Base-by-base conservation (phyloP, 164 flowering plant species). In the Saururus chinensis region DNA sequence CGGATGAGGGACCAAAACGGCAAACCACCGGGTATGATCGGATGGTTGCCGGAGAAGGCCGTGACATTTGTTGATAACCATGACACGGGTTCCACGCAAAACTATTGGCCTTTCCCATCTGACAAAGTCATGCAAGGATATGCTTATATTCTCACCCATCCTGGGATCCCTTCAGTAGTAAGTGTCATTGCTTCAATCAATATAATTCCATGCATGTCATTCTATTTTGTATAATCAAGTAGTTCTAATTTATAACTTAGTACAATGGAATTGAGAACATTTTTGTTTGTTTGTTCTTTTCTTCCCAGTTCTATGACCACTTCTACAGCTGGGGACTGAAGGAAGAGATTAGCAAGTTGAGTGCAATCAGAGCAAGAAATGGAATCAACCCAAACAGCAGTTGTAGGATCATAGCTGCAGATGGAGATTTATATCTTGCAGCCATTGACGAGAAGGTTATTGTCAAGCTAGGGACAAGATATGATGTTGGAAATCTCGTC, bases 21-120 rank as follows among this genome's bases (percentile, higher is more conserved):
- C 35, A 73, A 68, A 4, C 84, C 96, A 0, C 78, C 96, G 0
- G 97, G 97, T 14, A 10, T 91, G 76, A 85, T 88, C 9, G 97
- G 97, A 0, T 16, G 76, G 16, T 48, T 51, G 61, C 89, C 93
- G 0, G 66, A 63, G 68, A 83, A 77, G 65, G 81, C 86, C 14
- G 89, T 91, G 21, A 86, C 97, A 1, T 88, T 88, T 57, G 71
- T 91, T 11, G 96, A 91, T 61, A 88, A 91, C 63, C 97, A 91
- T 57, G 88, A 91, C 62, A 86, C 93, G 0, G 87, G 88, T 0
- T 84, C 88, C 3, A 78, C 90, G 0, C 95, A 90, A 57, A 59
- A 66, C 0, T 0, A 60, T 0, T 86, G 88, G 91, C 92, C 89
- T 12, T 90, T 87, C 69, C 95, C 97, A 17, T 74, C 86, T 0